A percentile compares a stretch with the other conserved stretches of the same genome.
Conservation (phyloP, 345 rosid species). For the Euphorbia pulcherrima region DNA sequence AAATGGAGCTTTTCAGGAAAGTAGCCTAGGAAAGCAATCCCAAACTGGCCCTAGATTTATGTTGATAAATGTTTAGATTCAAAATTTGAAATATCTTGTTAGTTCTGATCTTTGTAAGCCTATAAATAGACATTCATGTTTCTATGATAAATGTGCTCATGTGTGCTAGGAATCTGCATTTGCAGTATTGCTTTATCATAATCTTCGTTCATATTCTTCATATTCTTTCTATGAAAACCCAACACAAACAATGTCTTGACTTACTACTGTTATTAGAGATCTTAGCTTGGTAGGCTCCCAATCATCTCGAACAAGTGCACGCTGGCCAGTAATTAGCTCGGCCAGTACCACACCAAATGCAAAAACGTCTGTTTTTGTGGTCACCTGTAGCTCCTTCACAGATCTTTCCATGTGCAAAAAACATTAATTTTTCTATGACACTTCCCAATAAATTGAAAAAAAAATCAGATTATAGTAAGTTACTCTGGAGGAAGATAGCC, state of each 20-base stretch:
- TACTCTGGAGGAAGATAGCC: constrained; percentile 74
- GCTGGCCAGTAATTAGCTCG: constrained; percentile 62
- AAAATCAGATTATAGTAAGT: constrained; percentile 1
- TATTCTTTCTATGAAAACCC: no score
- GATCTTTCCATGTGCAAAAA: constrained; percentile 33
- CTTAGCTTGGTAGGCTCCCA: constrained; percentile 43
- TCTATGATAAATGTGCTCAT: no score
- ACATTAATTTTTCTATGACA: neutral
- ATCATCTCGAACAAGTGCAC: constrained; percentile 50
- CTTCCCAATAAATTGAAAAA: neutral
- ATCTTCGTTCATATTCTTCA: no score
- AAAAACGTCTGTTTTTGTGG: constrained; percentile 57
- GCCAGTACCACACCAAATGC: constrained; percentile 65
- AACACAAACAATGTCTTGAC: constrained; percentile 14
- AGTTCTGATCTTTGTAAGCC: no score
- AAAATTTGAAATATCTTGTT: no score
- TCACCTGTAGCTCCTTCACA: constrained; percentile 62
- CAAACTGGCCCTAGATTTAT: no score
- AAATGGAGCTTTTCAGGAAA: no score
- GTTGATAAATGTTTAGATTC: no score
- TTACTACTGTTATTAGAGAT: constrained; percentile 46
- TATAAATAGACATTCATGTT: no score
- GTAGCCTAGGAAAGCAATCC: no score
- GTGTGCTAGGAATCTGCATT: no score
- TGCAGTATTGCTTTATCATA: no score